phyloP scores from a whole-genome alignment of 2,329 filamentous ascomycete species.

The Diaporthe nobilis region DNA sequence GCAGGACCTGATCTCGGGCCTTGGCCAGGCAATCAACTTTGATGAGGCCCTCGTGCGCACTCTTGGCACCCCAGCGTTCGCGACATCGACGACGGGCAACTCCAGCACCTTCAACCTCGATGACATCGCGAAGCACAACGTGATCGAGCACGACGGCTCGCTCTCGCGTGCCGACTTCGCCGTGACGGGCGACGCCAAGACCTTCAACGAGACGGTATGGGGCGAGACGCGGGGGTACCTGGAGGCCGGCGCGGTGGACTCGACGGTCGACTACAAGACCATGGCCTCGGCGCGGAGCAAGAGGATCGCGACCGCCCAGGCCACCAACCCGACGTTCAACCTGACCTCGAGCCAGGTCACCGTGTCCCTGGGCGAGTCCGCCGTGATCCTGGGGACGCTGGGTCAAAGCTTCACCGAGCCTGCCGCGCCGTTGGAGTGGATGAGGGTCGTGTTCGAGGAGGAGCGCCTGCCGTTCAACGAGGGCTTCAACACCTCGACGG shows the following conservation, averaged over 20 bases:
- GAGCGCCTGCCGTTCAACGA: slow-evolving; percentile 30
- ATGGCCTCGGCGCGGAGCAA: slow-evolving; percentile 15
- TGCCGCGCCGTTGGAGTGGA: slow-evolving; percentile 21
- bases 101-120: slow-evolving; percentile 23
- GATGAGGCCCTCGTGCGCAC: slow-evolving; percentile 14
- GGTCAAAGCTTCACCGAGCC: slow-evolving; percentile 17
- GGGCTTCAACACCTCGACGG: slow-evolving; percentile 27
- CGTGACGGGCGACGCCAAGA: slow-evolving; percentile 20
- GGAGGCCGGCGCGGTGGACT: slow-evolving; percentile 15
- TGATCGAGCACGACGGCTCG: slow-evolving; percentile 28
- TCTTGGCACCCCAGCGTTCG: slow-evolving; percentile 15
- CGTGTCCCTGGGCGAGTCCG: slow-evolving; percentile 18
- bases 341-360: slow-evolving; percentile 30
- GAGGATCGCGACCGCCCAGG: neutral
- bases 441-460: slow-evolving; percentile 23
- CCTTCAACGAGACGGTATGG: slow-evolving; percentile 23
- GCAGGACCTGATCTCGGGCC: slow-evolving; percentile 10
- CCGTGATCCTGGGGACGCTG: slow-evolving; percentile 25
- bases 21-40: slow-evolving; percentile 18
- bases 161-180: slow-evolving; percentile 23
- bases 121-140: slow-evolving; percentile 25
- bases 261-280: neutral
- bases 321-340: slow-evolving; percentile 23
- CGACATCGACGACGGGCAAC: slow-evolving; percentile 16
- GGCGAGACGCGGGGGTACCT: slow-evolving; percentile 6